Conservation (phyloP, 228 moss, liverwort and hornwort species). For the Sphagnum magellanicum region DNA sequence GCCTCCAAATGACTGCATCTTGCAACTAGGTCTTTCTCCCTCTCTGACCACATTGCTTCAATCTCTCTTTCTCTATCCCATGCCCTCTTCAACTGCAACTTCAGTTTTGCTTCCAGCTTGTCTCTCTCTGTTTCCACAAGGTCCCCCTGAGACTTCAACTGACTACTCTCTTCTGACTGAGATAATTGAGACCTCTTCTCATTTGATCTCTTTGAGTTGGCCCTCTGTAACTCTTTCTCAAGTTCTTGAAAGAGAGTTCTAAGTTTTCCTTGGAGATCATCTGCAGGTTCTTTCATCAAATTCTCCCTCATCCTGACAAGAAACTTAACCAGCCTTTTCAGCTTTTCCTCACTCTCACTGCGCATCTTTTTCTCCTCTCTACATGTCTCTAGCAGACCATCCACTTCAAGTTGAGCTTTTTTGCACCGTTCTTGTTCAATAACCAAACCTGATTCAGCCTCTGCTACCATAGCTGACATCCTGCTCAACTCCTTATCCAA, state of each 20-base stretch:
- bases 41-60: constrained; percentile 63
- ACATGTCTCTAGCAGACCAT: constrained; percentile 51
- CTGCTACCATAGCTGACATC: constrained; percentile 44
- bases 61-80: constrained; percentile 67
- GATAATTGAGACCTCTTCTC: constrained; percentile 24
- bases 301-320: constrained; percentile 41
- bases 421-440: constrained; percentile 61
- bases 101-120: constrained; percentile 55
- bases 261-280: constrained; percentile 25
- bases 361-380: constrained; percentile 54
- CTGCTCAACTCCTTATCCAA: constrained; percentile 51
- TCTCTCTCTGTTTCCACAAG: constrained; percentile 54
- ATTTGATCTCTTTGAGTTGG: constrained; percentile 27
- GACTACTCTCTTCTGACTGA: constrained; percentile 41
- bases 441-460: constrained; percentile 37
- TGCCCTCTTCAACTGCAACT: constrained; percentile 30
- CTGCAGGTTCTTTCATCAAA: constrained; percentile 38
- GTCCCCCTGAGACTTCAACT: constrained; percentile 60
- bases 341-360: constrained; percentile 54
- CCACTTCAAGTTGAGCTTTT: constrained; percentile 49
- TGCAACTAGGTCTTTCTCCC: constrained; percentile 43
- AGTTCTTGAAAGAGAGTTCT: constrained; percentile 39
- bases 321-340: constrained; percentile 46
- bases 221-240: constrained; percentile 52
- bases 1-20: constrained; percentile 62